These are phyloP conservation scores for Epichloe coenophiala DNA, from an alignment of 2,329 filamentous ascomycete genomes.

Conservation along the genomic window DNA sequence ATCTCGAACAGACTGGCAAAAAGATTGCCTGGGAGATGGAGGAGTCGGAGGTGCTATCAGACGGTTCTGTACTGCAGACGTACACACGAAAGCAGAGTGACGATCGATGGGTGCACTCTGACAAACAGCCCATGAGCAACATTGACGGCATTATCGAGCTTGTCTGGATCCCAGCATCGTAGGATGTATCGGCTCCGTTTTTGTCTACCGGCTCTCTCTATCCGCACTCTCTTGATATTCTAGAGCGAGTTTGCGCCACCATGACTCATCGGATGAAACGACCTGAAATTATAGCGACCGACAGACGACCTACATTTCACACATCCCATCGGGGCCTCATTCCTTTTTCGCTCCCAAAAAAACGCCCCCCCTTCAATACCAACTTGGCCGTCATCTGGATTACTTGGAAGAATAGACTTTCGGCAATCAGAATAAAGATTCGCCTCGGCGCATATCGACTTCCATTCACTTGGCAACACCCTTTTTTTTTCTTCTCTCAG, in stretches of 20 bases:
- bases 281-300: slow-evolving; percentile 1
- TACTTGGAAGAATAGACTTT: background rate
- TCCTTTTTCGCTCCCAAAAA: background rate
- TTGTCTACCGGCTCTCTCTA: background rate
- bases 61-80: slow-evolving; percentile 38
- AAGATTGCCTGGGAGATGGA: slow-evolving; percentile 42
- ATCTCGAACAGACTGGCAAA: slow-evolving; percentile 32
- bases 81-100: slow-evolving; percentile 41
- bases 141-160: slow-evolving; percentile 43
- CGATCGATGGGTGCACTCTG: slow-evolving; percentile 34
- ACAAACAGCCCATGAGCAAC: slow-evolving; percentile 34
- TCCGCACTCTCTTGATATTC: background rate
- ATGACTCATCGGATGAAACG: background rate
- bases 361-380: background rate
- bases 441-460: slow-evolving; percentile 1
- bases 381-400: background rate
- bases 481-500: background rate
- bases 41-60: slow-evolving; percentile 31
- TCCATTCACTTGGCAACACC: background rate
- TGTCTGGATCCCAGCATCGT: slow-evolving; percentile 35
- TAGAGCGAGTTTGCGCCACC: background rate
- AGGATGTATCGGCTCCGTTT: background rate
- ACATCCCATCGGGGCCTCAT: background rate
- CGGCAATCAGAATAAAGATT: background rate
- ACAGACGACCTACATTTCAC: background rate